These are phyloP conservation scores for Lepiota brunneoincarnata DNA, from an alignment of 768 basidiomycete species.

Conservation along the genomic window DNA sequence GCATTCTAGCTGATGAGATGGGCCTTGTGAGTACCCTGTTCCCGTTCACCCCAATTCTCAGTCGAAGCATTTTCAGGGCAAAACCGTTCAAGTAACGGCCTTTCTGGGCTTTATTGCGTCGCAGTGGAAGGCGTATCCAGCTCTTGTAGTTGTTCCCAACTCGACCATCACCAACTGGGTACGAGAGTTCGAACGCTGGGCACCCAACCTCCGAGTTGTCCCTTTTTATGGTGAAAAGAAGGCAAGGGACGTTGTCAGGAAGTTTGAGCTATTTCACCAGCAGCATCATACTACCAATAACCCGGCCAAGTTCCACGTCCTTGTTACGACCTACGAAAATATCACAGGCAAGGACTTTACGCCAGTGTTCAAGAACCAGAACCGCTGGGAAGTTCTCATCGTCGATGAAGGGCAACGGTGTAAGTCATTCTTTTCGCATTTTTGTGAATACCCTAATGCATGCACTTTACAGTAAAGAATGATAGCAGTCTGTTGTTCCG, in stretches of 20 bases:
- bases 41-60: not conserved
- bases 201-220: slow-evolving; percentile 71
- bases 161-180: slow-evolving; percentile 96
- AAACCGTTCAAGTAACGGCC: slow-evolving; percentile 89
- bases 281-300: slow-evolving; percentile 36
- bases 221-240: slow-evolving; percentile 83
- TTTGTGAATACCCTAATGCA: slow-evolving; percentile 6
- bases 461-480: slow-evolving; percentile 66
- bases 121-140: slow-evolving; percentile 65
- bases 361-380: slow-evolving; percentile 74
- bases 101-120: slow-evolving; percentile 69
- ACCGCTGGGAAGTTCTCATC: slow-evolving; percentile 90
- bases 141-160: slow-evolving; percentile 92
- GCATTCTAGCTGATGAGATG: slow-evolving; percentile 98
- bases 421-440: slow-evolving; percentile 38
- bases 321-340: slow-evolving; percentile 93
- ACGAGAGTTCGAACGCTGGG: slow-evolving; percentile 89
- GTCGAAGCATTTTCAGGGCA: slow-evolving; percentile 49
- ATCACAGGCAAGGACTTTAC: slow-evolving; percentile 71
- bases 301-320: slow-evolving; percentile 77
- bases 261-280: slow-evolving; percentile 76
- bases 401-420: slow-evolving; percentile 92
- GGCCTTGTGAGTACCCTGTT: slow-evolving; percentile 57
- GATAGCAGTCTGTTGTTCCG: slow-evolving; percentile 78
- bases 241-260: slow-evolving; percentile 75